A percentile compares a stretch with the other conserved stretches of the same genome.
Evolutionary conservation across 768 basidiomycete species (phyloP).

Genomic region (Amanita polypyramis): DNA sequence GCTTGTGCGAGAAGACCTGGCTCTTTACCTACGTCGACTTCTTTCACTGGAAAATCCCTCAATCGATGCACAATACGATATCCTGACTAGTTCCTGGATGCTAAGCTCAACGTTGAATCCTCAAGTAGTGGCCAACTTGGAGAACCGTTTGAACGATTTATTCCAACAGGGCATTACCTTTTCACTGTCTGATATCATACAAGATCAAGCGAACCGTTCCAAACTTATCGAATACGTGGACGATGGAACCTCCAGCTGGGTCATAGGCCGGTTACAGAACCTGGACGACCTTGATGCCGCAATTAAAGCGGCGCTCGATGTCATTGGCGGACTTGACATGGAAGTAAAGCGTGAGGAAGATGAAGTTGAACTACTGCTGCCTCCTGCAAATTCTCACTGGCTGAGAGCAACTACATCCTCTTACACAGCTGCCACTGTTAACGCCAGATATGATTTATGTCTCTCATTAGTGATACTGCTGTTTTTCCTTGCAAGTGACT

Average conservation of each 20-base stretch:
- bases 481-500: conserved; percentile 59
- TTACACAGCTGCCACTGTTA: conserved; percentile 51
- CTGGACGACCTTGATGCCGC: conserved; percentile 46
- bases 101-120: conserved; percentile 52
- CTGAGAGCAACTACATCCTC: conserved; percentile 47
- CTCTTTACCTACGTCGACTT: conserved; percentile 45
- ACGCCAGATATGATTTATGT: conserved; percentile 69
- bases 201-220: conserved; percentile 47
- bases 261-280: conserved; percentile 46
- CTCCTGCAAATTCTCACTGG: conserved; percentile 51
- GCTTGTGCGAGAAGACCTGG: conserved; percentile 55
- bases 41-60: conserved; percentile 31
- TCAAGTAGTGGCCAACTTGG: conserved; percentile 43
- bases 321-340: conserved; percentile 61
- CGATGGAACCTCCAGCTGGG: conserved; percentile 50
- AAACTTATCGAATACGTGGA: conserved; percentile 48
- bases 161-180: conserved; percentile 73
- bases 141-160: conserved; percentile 49
- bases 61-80: conserved; percentile 40
- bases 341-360: conserved; percentile 71
- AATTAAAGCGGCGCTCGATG: conserved; percentile 49
- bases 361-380: conserved; percentile 46
- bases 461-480: conserved; percentile 55
- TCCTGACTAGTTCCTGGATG: conserved; percentile 56
- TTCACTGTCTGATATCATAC: conserved; percentile 64